phyloP scores from a whole-genome alignment of 2,329 filamentous ascomycete genomes.

The Exserohilum rostratum region DNA sequence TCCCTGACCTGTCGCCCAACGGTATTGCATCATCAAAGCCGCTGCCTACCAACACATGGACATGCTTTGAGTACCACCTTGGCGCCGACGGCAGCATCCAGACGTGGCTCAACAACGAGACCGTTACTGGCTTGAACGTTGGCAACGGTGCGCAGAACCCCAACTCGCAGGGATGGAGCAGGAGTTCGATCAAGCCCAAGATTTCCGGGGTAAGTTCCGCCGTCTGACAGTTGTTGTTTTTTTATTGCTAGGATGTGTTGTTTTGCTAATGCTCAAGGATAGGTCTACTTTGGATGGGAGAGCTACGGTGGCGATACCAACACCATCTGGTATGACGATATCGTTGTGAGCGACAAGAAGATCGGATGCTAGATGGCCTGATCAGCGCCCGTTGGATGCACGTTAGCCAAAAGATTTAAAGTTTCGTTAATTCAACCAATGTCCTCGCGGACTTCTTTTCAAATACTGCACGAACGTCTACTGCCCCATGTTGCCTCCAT shows the following conservation, averaged over 20 bases:
- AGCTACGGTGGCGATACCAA: conserved; percentile 65
- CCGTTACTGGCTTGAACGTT: conserved; percentile 59
- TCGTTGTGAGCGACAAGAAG: conserved; percentile 56
- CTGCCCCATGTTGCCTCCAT: too few relatives aligned
- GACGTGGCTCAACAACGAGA: conserved; percentile 64
- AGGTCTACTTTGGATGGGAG: conserved; percentile 68
- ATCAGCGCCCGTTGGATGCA: not conserved
- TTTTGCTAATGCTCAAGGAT: not conserved
- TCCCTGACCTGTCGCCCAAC: conserved; percentile 65
- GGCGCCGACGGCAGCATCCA: conserved; percentile 64
- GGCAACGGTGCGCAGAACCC: conserved; percentile 57
- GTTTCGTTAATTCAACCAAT: not conserved
- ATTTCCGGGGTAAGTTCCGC: conserved; percentile 49
- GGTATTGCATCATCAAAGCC: conserved; percentile 62
- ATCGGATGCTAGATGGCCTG: conserved; percentile 53
- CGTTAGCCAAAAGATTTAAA: too few relatives aligned
- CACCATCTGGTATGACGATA: conserved; percentile 69
- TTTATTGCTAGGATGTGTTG: not conserved
- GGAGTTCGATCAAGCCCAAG: conserved; percentile 58
- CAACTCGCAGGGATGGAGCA: conserved; percentile 61
- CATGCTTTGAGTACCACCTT: conserved; percentile 68
- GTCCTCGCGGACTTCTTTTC: too few relatives aligned
- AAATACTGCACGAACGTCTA: too few relatives aligned
- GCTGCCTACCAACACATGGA: conserved; percentile 59
- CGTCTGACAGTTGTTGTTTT: too few relatives aligned